phyloP scores from a whole-genome alignment of 2,329 filamentous ascomycete genomes.

The Aspergillus felis region DNA sequence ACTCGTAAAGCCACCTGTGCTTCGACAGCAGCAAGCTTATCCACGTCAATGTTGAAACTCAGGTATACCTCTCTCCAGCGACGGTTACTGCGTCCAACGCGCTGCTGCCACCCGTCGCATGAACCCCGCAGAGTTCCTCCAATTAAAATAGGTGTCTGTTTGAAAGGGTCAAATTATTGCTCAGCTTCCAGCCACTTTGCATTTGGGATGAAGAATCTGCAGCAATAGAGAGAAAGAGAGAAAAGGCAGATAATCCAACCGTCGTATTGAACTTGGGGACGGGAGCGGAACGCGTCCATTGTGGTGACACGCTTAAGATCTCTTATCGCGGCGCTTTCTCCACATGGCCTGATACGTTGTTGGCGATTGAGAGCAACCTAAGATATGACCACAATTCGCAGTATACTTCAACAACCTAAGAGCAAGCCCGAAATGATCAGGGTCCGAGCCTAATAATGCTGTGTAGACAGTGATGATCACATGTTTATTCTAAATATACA shows the following conservation, averaged over 20 bases:
- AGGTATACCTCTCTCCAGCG: background rate
- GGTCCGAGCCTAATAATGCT: background rate
- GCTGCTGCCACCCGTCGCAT: background rate
- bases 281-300: background rate
- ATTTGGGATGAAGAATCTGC: background rate
- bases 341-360: background rate
- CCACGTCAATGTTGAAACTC: background rate
- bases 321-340: background rate
- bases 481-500: background rate
- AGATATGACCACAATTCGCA: background rate
- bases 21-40: background rate
- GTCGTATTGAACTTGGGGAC: background rate
- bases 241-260: background rate
- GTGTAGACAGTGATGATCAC: background rate
- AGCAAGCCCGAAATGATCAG: background rate
- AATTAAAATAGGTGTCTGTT: background rate
- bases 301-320: background rate
- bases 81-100: background rate
- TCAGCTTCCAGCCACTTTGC: background rate
- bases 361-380: too few relatives aligned
- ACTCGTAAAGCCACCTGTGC: background rate
- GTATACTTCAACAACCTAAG: background rate
- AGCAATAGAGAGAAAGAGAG: background rate
- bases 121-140: background rate
- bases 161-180: background rate